Base-by-base conservation (phyloP, 2,329 filamentous ascomycete genomes). In the Cadophora luteo-olivacea region DNA sequence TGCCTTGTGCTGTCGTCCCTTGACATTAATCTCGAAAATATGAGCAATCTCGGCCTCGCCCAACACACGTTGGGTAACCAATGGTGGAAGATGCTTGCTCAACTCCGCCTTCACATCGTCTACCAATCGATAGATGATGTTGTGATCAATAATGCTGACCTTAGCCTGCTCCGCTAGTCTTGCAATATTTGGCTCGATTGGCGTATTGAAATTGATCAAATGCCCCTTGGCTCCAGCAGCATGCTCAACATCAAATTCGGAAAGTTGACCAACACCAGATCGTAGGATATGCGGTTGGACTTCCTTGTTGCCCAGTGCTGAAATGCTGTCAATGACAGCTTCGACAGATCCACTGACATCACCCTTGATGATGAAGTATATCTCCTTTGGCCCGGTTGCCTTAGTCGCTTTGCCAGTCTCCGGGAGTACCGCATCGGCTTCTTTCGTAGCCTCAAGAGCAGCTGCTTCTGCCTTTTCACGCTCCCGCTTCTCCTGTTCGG, bases 331-430 rank as follows among this genome's bases (percentile, higher is more conserved):
- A 69, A 90, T 85, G 2, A 98, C 91, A 2, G 96, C 96, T 82
- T 99, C 96, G 0, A 94, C 94, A 0, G 95, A 98, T 48, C 96
- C 96, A 70, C 91, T 92, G 22, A 98, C 96, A 75, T 99, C 96
- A 65, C 91, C 94, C 80, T 97, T 97, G 81, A 99, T 85, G 68
- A 96, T 88, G 80, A 98, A 96, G 75, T 91, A 91, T 60, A 97
- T 85, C 19, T 86, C 81, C 62, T 84, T 83, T 8, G 85, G 80
- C 9, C 84, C 82, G 41, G 80, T 82, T 5, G 78, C 78, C 0
- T 77, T 72, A 36, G 77, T 76, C 32, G 77, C 77, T 25, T 52
- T 45, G 4, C 72, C 76, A 4, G 75, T 75, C 36, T 76, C 75
- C 19, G 74, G 73, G 41, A 68, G 67, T 7, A 68, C 73, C 45